Conservation (phyloP, 2,329 filamentous ascomycete genomes). For the Apiospora kogelbergensis region DNA sequence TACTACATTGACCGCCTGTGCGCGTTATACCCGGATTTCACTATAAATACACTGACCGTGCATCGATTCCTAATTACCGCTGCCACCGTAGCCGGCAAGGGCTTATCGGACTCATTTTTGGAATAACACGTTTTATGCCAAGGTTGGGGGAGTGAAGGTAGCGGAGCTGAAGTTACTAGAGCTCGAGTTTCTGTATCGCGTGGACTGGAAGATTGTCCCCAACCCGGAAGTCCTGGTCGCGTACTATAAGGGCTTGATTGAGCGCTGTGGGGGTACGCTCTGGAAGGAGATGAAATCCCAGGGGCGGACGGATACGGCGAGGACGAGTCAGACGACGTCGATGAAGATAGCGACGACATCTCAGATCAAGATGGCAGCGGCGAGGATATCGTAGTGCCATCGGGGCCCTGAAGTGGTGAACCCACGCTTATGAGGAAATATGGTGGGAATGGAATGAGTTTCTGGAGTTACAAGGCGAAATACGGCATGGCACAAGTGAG, state of each 20-base stretch:
- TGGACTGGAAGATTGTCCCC: conserved; percentile 96
- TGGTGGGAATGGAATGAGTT: not conserved
- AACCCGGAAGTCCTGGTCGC: conserved; percentile 91
- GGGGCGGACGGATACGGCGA: conserved; percentile 24
- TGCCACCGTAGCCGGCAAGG: conserved; percentile 93
- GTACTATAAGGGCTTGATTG: conserved; percentile 87
- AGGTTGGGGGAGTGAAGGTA: conserved; percentile 88
- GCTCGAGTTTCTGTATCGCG: conserved; percentile 85
- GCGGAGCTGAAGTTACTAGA: conserved; percentile 88
- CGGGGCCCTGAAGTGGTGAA: not conserved
- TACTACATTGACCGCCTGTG: conserved; percentile 98
- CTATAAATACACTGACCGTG: conserved; percentile 92
- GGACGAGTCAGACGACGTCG: conserved; percentile 31
- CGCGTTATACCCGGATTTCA: conserved; percentile 89
- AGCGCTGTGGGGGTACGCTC: conserved; percentile 57
- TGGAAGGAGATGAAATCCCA: conserved; percentile 38
- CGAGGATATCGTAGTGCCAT: conserved; percentile 20
- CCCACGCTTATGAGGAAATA: not conserved
- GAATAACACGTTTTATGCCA: conserved; percentile 96
- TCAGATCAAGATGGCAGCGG: conserved; percentile 34
- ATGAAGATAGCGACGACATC: conserved; percentile 32
- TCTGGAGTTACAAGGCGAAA: conserved; percentile 10
- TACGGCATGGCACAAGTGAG: not conserved
- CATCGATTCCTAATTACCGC: conserved; percentile 97
- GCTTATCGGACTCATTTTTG: conserved; percentile 96